Evolutionary conservation across 1,284 basidiomycete species (phyloP).

Genomic region (Xerocomus nothofagi): DNA sequence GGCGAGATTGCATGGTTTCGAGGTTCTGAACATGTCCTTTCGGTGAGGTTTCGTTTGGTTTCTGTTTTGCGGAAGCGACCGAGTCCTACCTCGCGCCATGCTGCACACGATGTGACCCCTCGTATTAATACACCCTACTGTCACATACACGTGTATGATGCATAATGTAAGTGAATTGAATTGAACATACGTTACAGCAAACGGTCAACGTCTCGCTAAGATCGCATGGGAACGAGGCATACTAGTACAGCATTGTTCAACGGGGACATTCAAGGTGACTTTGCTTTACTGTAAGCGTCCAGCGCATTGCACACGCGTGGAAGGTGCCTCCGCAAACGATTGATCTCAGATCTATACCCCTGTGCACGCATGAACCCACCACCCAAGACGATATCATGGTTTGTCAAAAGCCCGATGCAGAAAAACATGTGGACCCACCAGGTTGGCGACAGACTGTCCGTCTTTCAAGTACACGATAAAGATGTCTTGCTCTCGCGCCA

Average conservation of each 20-base stretch:
- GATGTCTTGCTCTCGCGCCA: slow-evolving; percentile 18
- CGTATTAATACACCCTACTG: no score
- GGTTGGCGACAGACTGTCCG: slow-evolving; percentile 16
- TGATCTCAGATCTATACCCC: slow-evolving; percentile 19
- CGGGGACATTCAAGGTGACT: slow-evolving; percentile 1
- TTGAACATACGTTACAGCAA: not conserved
- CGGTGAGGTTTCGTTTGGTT: rapidly evolving
- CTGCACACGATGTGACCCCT: no score
- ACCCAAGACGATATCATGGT: no score
- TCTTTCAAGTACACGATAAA: slow-evolving; percentile 23
- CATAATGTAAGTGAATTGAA: not conserved
- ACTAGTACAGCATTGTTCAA: no score
- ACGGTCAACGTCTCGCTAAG: no score
- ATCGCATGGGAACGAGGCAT: no score
- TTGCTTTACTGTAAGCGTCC: slow-evolving; percentile 22
- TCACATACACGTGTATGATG: not conserved
- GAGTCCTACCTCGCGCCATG: no score
- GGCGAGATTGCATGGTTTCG: slow-evolving; percentile 38
- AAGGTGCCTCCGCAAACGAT: slow-evolving; percentile 17
- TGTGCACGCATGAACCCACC: no score
- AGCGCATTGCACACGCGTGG: slow-evolving; percentile 15
- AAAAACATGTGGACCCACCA: no score
- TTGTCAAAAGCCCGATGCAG: no score
- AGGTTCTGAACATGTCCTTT: slow-evolving; percentile 23
- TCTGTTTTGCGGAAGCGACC: not conserved